Evolutionary conservation across 2,329 filamentous ascomycete species (phyloP).

Genomic region (Gaeumannomyces tritici): DNA sequence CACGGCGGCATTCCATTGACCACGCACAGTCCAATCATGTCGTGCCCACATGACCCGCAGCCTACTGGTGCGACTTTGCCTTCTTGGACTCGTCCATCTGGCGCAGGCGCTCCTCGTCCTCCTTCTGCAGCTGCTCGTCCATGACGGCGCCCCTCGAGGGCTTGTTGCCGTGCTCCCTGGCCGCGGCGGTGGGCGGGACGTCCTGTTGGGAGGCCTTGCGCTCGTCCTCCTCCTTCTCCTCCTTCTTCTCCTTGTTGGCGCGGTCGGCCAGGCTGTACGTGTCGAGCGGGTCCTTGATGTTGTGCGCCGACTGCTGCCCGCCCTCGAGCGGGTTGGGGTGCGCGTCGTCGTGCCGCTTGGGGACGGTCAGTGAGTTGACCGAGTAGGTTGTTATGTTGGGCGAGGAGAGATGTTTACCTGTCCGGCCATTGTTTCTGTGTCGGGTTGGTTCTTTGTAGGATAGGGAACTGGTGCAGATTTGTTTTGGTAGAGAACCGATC

Average conservation of each 20-base stretch:
- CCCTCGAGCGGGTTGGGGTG: not conserved
- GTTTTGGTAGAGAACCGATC: not conserved
- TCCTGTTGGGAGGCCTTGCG: not conserved
- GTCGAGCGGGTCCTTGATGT: slow-evolving; percentile 4
- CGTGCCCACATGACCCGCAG: no score
- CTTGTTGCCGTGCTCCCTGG: slow-evolving; percentile 60
- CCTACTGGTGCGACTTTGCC: not conserved
- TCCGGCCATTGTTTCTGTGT: not conserved
- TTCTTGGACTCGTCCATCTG: slow-evolving; percentile 36
- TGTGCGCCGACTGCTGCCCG: slow-evolving; percentile 1
- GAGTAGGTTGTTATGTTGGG: not conserved
- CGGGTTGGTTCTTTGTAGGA: no score
- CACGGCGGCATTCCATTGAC: no score
- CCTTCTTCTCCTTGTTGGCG: slow-evolving; percentile 3
- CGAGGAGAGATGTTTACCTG: not conserved
- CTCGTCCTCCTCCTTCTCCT: slow-evolving; percentile 1
- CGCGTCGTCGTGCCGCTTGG: slow-evolving; percentile 1
- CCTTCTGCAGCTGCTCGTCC: slow-evolving; percentile 57
- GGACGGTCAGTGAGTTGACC: not conserved
- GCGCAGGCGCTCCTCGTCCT: slow-evolving; percentile 56
- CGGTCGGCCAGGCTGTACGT: slow-evolving; percentile 2
- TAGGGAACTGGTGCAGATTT: not conserved
- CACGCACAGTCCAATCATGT: no score
- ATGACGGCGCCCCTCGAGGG: slow-evolving; percentile 64
- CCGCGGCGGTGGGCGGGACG: slow-evolving; percentile 25